phyloP scores from a whole-genome alignment of 1,139 yeast species.

The Suhomyces bokatorum region DNA sequence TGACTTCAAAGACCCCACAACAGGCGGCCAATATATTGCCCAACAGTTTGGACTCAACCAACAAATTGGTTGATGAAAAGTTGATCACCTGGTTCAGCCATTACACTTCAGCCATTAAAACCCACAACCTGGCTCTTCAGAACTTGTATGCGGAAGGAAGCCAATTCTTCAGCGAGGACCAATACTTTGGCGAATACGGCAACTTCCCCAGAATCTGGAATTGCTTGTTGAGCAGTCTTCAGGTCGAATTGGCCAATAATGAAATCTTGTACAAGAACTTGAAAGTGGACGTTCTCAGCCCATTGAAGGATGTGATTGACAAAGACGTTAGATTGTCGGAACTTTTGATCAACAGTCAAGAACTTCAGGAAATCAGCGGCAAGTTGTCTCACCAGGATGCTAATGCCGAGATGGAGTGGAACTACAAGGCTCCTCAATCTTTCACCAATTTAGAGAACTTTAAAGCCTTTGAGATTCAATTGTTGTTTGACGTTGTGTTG shows the following conservation, averaged over 20 bases:
- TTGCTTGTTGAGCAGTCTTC: constrained; percentile 51
- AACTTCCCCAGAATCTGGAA: constrained; percentile 59
- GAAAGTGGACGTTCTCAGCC: constrained; percentile 57
- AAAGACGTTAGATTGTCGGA: constrained; percentile 53
- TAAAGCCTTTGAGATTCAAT: constrained; percentile 65
- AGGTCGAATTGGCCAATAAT: constrained; percentile 53
- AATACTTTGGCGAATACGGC: constrained; percentile 47
- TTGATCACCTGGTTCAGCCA: constrained; percentile 19
- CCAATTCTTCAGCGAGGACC: constrained; percentile 14
- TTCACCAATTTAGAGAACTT: constrained; percentile 76
- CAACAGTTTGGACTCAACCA: constrained; percentile 27
- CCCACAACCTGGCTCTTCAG: constrained; percentile 16
- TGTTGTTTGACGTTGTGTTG: constrained; percentile 67
- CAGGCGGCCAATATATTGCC: constrained; percentile 46
- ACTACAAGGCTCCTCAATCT: constrained; percentile 72
- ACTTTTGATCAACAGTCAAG: constrained; percentile 42
- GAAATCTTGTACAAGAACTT: constrained; percentile 53
- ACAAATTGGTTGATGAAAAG: constrained; percentile 16
- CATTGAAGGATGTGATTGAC: constrained; percentile 52
- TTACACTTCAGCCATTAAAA: constrained; percentile 15
- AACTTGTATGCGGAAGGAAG: constrained; percentile 17
- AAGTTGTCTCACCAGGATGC: constrained; percentile 20
- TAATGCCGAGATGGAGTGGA: constrained; percentile 60
- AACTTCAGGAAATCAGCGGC: constrained; percentile 37
- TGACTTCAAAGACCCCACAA: constrained; percentile 45